These are phyloP conservation scores for Saturnispora zaruensis DNA, from an alignment of 805 yeast genomes.

Conservation along the genomic window DNA sequence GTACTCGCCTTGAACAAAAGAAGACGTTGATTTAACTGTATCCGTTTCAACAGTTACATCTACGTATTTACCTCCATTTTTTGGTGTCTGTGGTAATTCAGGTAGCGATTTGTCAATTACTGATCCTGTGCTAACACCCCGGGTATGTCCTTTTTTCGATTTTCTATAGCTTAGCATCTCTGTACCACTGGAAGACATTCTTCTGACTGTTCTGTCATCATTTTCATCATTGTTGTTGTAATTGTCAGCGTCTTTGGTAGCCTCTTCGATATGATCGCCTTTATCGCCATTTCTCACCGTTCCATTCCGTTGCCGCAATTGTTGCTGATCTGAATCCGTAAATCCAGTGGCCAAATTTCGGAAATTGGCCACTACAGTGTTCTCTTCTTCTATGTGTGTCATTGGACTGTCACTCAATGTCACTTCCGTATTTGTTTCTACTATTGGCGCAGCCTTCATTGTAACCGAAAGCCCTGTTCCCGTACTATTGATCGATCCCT, in stretches of 20 bases:
- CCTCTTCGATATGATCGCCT: background rate
- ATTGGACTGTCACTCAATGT: slow-evolving; percentile 2
- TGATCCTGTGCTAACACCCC: slow-evolving; percentile 3
- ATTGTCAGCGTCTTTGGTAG: background rate
- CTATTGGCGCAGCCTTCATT: slow-evolving; percentile 3
- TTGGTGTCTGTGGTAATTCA: slow-evolving; percentile 33
- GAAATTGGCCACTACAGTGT: background rate
- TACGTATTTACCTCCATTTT: slow-evolving; percentile 31
- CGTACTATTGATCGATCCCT: slow-evolving; percentile 3
- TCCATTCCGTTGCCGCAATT: background rate
- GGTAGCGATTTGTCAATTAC: slow-evolving; percentile 18
- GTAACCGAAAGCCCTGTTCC: background rate
- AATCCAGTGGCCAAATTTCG: slow-evolving; percentile 1
- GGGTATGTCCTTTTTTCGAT: slow-evolving; percentile 1
- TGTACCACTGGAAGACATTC: slow-evolving; percentile 2
- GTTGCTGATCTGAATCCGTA: background rate
- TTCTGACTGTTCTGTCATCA: background rate
- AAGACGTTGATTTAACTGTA: slow-evolving; percentile 26
- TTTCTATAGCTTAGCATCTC: slow-evolving; percentile 12
- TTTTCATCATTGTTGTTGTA: background rate
- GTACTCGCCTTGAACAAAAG: slow-evolving; percentile 11
- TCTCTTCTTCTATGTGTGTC: background rate
- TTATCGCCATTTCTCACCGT: background rate
- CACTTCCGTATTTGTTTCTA: background rate
- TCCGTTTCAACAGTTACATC: background rate